A percentile compares a stretch with the other conserved stretches of the same genome.
These are phyloP conservation scores for Polytrichum formosum DNA, from an alignment of 225 moss, liverwort and hornwort species.

Conservation along the genomic window DNA sequence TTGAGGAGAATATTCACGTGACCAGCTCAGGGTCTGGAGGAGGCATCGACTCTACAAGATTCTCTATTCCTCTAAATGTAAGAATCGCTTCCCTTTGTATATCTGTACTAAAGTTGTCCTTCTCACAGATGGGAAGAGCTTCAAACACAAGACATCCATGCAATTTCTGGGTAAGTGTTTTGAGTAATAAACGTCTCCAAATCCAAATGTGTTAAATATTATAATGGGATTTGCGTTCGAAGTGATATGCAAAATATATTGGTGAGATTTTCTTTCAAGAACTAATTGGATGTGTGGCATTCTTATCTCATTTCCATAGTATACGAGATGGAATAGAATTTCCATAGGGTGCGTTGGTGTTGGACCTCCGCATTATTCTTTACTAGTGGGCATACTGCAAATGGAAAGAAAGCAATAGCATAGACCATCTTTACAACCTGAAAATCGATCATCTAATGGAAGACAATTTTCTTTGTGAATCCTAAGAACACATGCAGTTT, in stretches of 20 bases:
- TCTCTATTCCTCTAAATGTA: conserved; percentile 4
- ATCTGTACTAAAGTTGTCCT: neutral
- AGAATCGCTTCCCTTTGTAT: neutral
- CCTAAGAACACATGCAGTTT: too few relatives aligned
- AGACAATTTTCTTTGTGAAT: too few relatives aligned
- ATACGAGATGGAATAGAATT: too few relatives aligned
- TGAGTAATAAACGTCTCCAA: neutral
- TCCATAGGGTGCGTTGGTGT: too few relatives aligned
- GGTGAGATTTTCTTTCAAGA: neutral
- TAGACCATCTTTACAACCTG: neutral
- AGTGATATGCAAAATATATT: neutral
- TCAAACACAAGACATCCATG: too few relatives aligned
- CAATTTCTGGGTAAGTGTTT: neutral
- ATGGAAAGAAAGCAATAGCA: neutral
- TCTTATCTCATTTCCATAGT: too few relatives aligned
- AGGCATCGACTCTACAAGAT: neutral
- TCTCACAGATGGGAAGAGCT: neutral
- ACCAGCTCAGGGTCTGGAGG: neutral
- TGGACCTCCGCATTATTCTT: too few relatives aligned
- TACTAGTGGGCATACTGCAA: too few relatives aligned
- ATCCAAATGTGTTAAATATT: too few relatives aligned
- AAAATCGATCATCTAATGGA: too few relatives aligned
- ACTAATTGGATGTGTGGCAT: too few relatives aligned
- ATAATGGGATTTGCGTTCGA: neutral
- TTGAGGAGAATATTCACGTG: neutral